phyloP scores from a whole-genome alignment of 176 grass and related monocot species.

The bread wheat (Triticum aestivum) region IWGSC_CS_RefSeq_v2.1 NC_057795.1:154744201-154744700 shows the following conservation, averaged over 20 bases:
- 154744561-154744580: not conserved
- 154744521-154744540: conserved; percentile 12
- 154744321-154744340: conserved; percentile 3
- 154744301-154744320: conserved; percentile 22
- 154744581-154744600: not conserved
- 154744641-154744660: too few relatives aligned
- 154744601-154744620: not conserved
- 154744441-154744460: not conserved
- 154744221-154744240: not conserved
- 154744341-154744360: conserved; percentile 2
- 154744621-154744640: too few relatives aligned
- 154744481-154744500: not conserved
- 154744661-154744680: too few relatives aligned
- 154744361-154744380: not conserved
- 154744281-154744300: not conserved
- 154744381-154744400: conserved; percentile 10
- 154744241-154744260: not conserved
- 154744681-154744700: too few relatives aligned
- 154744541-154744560: conserved; percentile 13
- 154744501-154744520: conserved; percentile 3
- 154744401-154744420: not conserved
- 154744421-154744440: not conserved
- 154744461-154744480: not conserved
- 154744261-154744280: not conserved
- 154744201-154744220: not conserved